A percentile compares a stretch with the other conserved stretches of the same genome.
Conservation (phyloP, 139 green algal genomes). For the Tetratostichococcus sp. region DNA sequence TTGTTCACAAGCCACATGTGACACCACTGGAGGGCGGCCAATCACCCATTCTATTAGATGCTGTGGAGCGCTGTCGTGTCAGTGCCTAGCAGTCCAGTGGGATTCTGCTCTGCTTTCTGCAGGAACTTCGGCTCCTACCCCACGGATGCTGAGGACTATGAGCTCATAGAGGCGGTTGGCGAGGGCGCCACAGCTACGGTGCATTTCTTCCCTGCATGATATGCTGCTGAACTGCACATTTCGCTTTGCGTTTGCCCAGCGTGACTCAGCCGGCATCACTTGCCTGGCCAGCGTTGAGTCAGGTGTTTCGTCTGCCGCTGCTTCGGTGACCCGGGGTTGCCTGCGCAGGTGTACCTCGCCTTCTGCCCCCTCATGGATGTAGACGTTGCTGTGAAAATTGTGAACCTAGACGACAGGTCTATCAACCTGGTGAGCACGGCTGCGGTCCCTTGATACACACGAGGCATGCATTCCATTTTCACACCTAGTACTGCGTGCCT, state of each 20-base stretch:
- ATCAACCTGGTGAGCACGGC: constrained; percentile 8
- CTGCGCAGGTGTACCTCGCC: constrained; percentile 25
- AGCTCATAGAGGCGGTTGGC: constrained; percentile 42
- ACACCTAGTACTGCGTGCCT: too few relatives aligned
- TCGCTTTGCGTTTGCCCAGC: not conserved
- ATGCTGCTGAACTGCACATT: not conserved
- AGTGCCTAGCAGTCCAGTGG: too few relatives aligned
- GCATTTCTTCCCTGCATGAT: not conserved
- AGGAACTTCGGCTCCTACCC: constrained; percentile 21
- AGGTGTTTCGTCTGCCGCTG: too few relatives aligned
- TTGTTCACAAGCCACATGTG: too few relatives aligned
- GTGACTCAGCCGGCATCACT: too few relatives aligned
- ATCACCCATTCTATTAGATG: too few relatives aligned
- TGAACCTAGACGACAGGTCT: constrained; percentile 46
- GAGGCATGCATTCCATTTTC: not conserved
- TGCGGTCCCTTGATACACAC: too few relatives aligned
- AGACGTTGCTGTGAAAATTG: constrained; percentile 48
- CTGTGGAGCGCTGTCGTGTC: too few relatives aligned
- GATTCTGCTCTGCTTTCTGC: not conserved
- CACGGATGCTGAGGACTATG: constrained; percentile 27
- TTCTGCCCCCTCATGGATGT: constrained; percentile 40
- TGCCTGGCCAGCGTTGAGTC: too few relatives aligned
- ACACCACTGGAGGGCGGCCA: too few relatives aligned
- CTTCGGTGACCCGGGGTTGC: too few relatives aligned
- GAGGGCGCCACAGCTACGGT: constrained; percentile 42